Conservation (phyloP, 2,329 filamentous ascomycete species). For the Paraconiothyrium brasiliense region DNA sequence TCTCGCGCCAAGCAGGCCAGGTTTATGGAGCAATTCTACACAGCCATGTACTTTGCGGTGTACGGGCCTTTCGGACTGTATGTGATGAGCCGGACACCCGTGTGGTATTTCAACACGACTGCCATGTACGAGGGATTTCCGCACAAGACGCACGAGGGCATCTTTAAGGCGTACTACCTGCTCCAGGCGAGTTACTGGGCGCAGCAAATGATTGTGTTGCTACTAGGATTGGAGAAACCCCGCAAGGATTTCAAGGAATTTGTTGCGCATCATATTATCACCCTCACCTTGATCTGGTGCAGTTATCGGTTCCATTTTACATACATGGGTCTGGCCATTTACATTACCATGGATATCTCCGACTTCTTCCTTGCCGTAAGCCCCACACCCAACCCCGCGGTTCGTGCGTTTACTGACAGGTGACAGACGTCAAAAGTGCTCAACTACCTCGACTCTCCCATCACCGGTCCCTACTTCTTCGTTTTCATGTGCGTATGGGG, state of each 20-base stretch:
- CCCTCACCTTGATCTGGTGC: constrained; percentile 80
- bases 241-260: constrained; percentile 96
- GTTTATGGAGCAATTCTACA: constrained; percentile 97
- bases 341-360: constrained; percentile 92
- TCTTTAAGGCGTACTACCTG: constrained; percentile 96
- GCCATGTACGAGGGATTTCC: constrained; percentile 93
- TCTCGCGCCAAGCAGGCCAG: constrained; percentile 81
- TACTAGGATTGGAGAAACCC: constrained; percentile 89
- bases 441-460: constrained; percentile 83
- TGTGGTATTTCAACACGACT: constrained; percentile 94
- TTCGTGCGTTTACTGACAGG: background rate
- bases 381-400: constrained; percentile 11
- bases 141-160: constrained; percentile 78
- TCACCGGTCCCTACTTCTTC: constrained; percentile 86
- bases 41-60: constrained; percentile 85
- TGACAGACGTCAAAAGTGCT: constrained; percentile 84
- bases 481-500: constrained; percentile 85
- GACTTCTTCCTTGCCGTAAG: constrained; percentile 94
- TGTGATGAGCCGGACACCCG: constrained; percentile 88
- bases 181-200: constrained; percentile 96
- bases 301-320: constrained; percentile 98
- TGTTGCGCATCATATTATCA: constrained; percentile 90
- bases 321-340: constrained; percentile 91
- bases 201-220: constrained; percentile 88
- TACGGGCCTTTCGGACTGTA: constrained; percentile 86